Evolutionary conservation across 2,329 filamentous ascomycete genomes (phyloP), one percentile per base, ranked within the genome.

Genomic region (Xylaria sp.): DNA sequence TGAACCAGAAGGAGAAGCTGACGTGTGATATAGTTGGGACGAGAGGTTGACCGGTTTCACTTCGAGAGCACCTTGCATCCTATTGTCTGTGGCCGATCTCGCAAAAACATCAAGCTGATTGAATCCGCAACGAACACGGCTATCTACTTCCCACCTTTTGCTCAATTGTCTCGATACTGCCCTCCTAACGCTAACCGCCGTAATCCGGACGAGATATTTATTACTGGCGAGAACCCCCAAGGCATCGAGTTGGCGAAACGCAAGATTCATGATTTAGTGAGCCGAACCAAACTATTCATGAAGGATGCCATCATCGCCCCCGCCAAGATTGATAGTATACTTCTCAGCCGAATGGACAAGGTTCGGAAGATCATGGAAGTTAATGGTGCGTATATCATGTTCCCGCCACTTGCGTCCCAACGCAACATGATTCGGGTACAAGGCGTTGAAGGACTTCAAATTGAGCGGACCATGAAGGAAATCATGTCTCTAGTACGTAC

Each of bases 101-200:
- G 96, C 74, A 97, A 97, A 84, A 98, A 98, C 79, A 97, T 99
- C 83, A 98, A 98, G 84, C 84, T 96, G 75, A 98, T 99, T 77
- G 96, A 99, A 81, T 97, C 96, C 14, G 90, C 92, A 32, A 98
- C 96, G 14, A 93, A 94, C 75, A 98, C 96, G 8, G 95, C 96
- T 71, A 98, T 99, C 75, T 99, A 99, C 82, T 98, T 99, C 78
- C 96, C 96, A 32, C 92, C 95, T 0, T 98, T 98, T 78, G 94
- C 95, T 14, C 90, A 92, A 67, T 90, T 98, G 72, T 98, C 96
- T 78, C 92, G 93, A 68, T 99, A 97, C 79, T 93, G 90, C 61
- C 94, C 95, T 1, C 89, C 89, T 7, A 93, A 92, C 72, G 94
- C 94, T 21, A 89, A 89, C 64, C 89, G 93, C 67, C 90, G 96